A percentile compares a stretch with the other conserved stretches of the same genome.
Evolutionary conservation across 192 early-diverging fungal species (phyloP).

Genomic region (Coemansia guatemalensis): DNA sequence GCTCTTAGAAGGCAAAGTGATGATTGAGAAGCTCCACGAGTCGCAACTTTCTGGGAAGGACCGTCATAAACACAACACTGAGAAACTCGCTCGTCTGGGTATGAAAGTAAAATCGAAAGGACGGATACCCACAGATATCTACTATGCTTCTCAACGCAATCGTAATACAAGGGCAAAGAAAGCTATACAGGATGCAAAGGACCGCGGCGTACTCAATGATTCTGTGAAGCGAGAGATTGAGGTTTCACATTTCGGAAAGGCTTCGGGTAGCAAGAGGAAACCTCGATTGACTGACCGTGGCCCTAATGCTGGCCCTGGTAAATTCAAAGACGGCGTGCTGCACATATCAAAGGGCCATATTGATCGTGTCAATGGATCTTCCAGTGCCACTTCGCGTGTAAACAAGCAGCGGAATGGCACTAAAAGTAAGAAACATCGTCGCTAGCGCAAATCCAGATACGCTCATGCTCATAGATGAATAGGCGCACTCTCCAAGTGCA

Average conservation of each 20-base stretch:
- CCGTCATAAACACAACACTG: constrained; percentile 40
- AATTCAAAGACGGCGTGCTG: constrained; percentile 40
- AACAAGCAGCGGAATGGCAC: constrained; percentile 16
- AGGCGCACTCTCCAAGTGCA: too few relatives aligned
- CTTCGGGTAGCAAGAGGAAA: constrained; percentile 1
- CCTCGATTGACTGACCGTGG: constrained; percentile 19
- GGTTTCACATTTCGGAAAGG: constrained; percentile 28
- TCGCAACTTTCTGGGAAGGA: constrained; percentile 44
- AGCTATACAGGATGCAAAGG: constrained; percentile 36
- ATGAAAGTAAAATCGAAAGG: constrained; percentile 45
- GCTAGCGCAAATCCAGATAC: neutral
- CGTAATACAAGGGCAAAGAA: constrained; percentile 14
- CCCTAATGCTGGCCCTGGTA: constrained; percentile 24
- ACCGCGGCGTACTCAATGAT: constrained; percentile 32
- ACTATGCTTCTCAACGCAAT: constrained; percentile 18
- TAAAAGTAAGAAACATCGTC: constrained; percentile 5
- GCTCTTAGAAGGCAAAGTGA: constrained; percentile 32
- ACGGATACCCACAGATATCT: constrained; percentile 37
- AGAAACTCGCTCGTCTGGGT: constrained; percentile 36
- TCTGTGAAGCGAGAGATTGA: constrained; percentile 40
- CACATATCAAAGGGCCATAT: constrained; percentile 43
- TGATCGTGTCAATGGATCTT: constrained; percentile 29
- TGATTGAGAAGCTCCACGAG: constrained; percentile 48
- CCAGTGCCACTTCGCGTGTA: constrained; percentile 1
- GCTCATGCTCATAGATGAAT: too few relatives aligned